phyloP scores from a whole-genome alignment of 2,329 filamentous ascomycete genomes.

The Pseudopyrenochaeta lycopersici region DNA sequence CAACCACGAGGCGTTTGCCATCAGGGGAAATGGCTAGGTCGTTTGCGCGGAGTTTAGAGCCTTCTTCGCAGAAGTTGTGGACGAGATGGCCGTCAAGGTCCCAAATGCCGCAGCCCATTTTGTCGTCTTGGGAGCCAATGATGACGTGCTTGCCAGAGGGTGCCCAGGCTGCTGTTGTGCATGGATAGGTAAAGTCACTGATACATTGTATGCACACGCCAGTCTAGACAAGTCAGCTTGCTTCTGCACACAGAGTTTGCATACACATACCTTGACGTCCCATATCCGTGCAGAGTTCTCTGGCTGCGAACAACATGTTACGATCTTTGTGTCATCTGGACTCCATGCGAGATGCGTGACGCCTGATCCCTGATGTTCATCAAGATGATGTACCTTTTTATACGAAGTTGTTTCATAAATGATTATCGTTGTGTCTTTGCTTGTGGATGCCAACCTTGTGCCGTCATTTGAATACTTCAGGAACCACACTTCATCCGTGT shows the following conservation, averaged over 20 bases:
- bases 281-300: conserved; percentile 78
- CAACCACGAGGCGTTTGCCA: conserved; percentile 80
- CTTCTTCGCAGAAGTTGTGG: conserved; percentile 64
- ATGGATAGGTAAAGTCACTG: conserved; percentile 79
- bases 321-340: conserved; percentile 84
- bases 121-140: conserved; percentile 62
- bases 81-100: conserved; percentile 69
- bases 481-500: conserved; percentile 89
- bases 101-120: conserved; percentile 61
- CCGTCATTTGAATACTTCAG: conserved; percentile 91
- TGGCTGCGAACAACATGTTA: conserved; percentile 77
- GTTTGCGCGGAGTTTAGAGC: conserved; percentile 73
- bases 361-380: conserved; percentile 72
- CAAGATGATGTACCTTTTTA: conserved; percentile 68
- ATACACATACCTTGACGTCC: conserved; percentile 59
- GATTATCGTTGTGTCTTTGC: conserved; percentile 75
- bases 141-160: conserved; percentile 80
- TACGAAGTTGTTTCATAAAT: conserved; percentile 84
- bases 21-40: conserved; percentile 86
- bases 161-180: conserved; percentile 90
- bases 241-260: neutral
- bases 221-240: conserved; percentile 28
- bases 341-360: conserved; percentile 90
- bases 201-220: conserved; percentile 67
- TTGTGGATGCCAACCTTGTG: conserved; percentile 80